Evolutionary conservation across 2,329 filamentous ascomycete genomes (phyloP).

Genomic region (Trichophyton rubrum): DNA sequence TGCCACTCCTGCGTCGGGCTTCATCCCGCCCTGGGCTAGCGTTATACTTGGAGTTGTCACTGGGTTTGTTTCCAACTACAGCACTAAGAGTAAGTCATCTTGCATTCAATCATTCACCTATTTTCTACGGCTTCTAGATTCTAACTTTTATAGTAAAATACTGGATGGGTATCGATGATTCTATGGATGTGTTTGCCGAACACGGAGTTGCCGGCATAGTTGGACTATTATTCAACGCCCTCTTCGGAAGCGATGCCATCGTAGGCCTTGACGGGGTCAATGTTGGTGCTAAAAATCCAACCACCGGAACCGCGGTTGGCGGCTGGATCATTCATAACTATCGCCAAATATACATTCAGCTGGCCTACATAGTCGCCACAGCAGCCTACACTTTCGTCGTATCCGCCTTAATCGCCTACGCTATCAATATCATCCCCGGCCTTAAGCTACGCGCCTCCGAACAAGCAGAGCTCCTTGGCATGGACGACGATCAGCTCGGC

Average conservation of each 20-base stretch:
- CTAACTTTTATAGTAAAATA: conserved; percentile 44
- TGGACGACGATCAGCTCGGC: conserved; percentile 41
- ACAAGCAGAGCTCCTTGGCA: conserved; percentile 56
- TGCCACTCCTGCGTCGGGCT: conserved; percentile 73
- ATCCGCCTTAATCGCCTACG: conserved; percentile 56
- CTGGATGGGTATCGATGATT: conserved; percentile 70
- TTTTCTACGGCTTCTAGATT: conserved; percentile 8
- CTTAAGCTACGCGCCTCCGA: conserved; percentile 54
- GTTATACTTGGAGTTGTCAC: conserved; percentile 49
- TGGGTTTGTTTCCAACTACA: conserved; percentile 65
- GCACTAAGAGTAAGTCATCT: conserved; percentile 62
- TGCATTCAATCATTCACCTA: neutral
- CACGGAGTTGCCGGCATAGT: conserved; percentile 74
- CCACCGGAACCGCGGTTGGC: conserved; percentile 35
- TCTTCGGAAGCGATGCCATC: conserved; percentile 65
- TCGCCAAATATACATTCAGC: conserved; percentile 57
- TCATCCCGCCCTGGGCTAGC: conserved; percentile 55
- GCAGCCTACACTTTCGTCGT: conserved; percentile 55
- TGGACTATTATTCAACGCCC: conserved; percentile 64
- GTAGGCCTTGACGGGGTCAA: conserved; percentile 58
- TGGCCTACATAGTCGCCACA: conserved; percentile 54
- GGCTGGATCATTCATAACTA: conserved; percentile 62
- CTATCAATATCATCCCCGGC: conserved; percentile 59
- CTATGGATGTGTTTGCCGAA: conserved; percentile 82
- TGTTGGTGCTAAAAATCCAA: conserved; percentile 30